phyloP scores from a whole-genome alignment of 176 grass and related monocot species.

The Alloteropsis semialata region DNA sequence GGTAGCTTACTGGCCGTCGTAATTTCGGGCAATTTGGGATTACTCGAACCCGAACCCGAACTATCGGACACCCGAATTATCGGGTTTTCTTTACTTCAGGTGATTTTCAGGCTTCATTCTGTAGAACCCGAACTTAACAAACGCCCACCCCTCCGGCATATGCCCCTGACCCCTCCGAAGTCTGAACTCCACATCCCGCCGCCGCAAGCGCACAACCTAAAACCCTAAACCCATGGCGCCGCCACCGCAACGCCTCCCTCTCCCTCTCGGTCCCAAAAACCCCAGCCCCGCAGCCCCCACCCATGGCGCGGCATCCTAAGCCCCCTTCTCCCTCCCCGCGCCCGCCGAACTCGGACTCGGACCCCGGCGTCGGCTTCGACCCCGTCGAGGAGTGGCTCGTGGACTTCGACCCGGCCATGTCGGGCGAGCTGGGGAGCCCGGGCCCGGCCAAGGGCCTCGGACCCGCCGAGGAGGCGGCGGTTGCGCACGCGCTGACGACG shows the following conservation, averaged over 20 bases:
- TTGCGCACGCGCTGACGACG: background rate
- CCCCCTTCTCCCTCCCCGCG: constrained; percentile 1
- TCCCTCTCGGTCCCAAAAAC: background rate
- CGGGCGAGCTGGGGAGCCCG: constrained; percentile 16
- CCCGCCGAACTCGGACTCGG: background rate
- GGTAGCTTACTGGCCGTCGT: no score
- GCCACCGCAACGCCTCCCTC: background rate
- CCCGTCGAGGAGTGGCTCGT: constrained; percentile 81
- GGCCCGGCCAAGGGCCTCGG: background rate
- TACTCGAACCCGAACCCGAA: no score
- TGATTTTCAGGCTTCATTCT: no score
- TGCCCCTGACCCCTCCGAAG: no score
- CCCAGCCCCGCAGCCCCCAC: background rate
- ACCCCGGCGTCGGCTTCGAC: constrained; percentile 49
- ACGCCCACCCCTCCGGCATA: no score
- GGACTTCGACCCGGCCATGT: constrained; percentile 54
- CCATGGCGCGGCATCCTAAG: constrained; percentile 49
- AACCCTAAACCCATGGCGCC: constrained; percentile 55
- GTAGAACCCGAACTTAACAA: no score
- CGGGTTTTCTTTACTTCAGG: no score
- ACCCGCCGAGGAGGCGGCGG: constrained; percentile 10
- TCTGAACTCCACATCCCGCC: background rate
- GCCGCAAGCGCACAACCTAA: constrained; percentile 21
- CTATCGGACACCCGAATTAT: no score
- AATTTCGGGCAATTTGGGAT: no score